Conservation (phyloP, 2,329 filamentous ascomycete genomes). For the Ascochyta fabae region DNA sequence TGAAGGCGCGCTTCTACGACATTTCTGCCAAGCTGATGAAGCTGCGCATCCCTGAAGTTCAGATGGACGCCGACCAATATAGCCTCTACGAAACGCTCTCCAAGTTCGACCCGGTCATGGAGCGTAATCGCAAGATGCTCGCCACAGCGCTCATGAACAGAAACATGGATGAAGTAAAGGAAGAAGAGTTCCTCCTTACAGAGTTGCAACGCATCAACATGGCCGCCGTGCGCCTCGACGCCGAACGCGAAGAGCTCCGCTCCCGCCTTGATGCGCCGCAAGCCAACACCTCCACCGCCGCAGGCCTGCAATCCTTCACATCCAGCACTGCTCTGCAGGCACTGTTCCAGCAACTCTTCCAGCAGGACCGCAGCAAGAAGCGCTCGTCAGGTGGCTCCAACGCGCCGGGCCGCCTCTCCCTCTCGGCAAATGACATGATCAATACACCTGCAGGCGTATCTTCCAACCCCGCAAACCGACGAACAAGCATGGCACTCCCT, state of each 20-base stretch:
- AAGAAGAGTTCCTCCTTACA: conserved; percentile 86
- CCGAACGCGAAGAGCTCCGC: conserved; percentile 87
- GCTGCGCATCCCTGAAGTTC: conserved; percentile 47
- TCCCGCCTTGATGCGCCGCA: conserved; percentile 82
- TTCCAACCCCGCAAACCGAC: conserved; percentile 40
- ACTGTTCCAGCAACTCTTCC: conserved; percentile 81
- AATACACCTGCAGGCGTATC: conserved; percentile 42
- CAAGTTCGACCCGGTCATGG: conserved; percentile 82
- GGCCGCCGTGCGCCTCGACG: conserved; percentile 83
- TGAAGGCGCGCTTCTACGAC: conserved; percentile 90
- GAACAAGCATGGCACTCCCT: conserved; percentile 41
- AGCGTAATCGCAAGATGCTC: conserved; percentile 82
- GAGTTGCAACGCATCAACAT: conserved; percentile 92
- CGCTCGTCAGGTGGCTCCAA: conserved; percentile 58
- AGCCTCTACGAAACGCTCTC: conserved; percentile 82
- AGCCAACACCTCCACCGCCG: conserved; percentile 54
- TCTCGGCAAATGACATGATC: conserved; percentile 47
- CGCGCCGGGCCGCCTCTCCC: conserved; percentile 46
- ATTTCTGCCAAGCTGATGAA: conserved; percentile 66
- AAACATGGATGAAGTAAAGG: conserved; percentile 84
- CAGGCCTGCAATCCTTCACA: conserved; percentile 66
- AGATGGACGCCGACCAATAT: conserved; percentile 86
- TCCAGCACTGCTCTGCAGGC: conserved; percentile 80
- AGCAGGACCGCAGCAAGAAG: conserved; percentile 88
- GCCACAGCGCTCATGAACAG: conserved; percentile 80